These are phyloP conservation scores for Umbelopsis isabellina DNA, from an alignment of 192 early-diverging fungal species.

Conservation along the genomic window DNA sequence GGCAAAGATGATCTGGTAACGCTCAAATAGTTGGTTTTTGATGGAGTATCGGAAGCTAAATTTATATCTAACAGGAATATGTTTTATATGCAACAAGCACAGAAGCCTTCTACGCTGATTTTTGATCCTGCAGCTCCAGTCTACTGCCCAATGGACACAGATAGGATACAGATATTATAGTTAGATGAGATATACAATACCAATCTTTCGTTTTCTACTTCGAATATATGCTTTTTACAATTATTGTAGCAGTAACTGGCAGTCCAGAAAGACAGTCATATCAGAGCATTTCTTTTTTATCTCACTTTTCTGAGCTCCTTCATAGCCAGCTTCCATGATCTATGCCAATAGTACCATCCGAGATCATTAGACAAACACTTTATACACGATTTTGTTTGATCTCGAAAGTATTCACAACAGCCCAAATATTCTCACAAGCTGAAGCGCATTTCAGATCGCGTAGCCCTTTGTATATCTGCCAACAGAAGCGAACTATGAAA, in stretches of 20 bases:
- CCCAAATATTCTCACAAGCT: background rate
- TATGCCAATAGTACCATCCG: conserved; percentile 10
- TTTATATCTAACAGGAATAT: background rate
- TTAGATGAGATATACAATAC: too few species aligned
- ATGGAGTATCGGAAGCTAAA: background rate
- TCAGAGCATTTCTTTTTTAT: too few species aligned
- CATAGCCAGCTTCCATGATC: background rate
- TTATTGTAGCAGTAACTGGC: too few species aligned
- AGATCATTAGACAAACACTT: background rate
- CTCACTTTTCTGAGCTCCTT: too few species aligned
- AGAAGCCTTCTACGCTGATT: background rate
- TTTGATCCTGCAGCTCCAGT: background rate
- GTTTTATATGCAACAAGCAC: background rate
- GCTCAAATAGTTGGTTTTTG: background rate
- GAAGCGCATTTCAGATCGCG: background rate
- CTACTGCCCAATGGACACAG: background rate
- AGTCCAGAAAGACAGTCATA: too few species aligned
- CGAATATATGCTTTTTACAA: too few species aligned
- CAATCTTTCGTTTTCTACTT: too few species aligned
- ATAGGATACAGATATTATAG: background rate
- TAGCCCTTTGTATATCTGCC: background rate
- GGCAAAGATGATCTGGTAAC: conserved; percentile 38
- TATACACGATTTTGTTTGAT: conserved; percentile 8
- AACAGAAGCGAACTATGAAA: conserved; percentile 48
- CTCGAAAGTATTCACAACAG: background rate